phyloP scores from a whole-genome alignment of 1,139 yeast species.

The Scheffersomyces illinoinensis region DNA sequence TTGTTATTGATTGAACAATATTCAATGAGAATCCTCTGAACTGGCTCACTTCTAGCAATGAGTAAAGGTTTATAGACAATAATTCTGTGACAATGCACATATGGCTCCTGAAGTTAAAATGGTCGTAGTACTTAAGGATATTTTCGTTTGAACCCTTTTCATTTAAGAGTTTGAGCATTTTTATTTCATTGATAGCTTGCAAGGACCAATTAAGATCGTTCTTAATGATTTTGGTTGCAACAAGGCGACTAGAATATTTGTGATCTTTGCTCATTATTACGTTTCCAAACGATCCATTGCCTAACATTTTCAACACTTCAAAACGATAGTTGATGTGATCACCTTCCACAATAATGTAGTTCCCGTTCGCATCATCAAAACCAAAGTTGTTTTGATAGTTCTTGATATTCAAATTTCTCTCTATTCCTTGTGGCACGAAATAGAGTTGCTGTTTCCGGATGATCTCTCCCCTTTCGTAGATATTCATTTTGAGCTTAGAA shows the following conservation, averaged over 20 bases:
- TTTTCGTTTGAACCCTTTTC: slow-evolving; percentile 9
- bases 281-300: slow-evolving; percentile 84
- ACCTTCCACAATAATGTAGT: slow-evolving; percentile 54
- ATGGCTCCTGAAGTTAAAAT: slow-evolving; percentile 80
- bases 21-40: slow-evolving; percentile 62
- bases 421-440: slow-evolving; percentile 31
- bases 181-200: slow-evolving; percentile 80
- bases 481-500: slow-evolving; percentile 23
- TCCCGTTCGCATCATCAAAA: slow-evolving; percentile 70
- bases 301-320: slow-evolving; percentile 59
- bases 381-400: slow-evolving; percentile 58
- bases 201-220: slow-evolving; percentile 73
- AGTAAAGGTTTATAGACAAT: slow-evolving; percentile 66
- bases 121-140: slow-evolving; percentile 60
- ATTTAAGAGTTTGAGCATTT: slow-evolving; percentile 55
- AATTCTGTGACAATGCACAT: slow-evolving; percentile 80
- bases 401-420: slow-evolving; percentile 41
- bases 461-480: slow-evolving; percentile 57
- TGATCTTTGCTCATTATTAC: slow-evolving; percentile 75
- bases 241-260: slow-evolving; percentile 43
- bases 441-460: slow-evolving; percentile 40
- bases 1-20: slow-evolving; percentile 51
- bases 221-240: slow-evolving; percentile 77
- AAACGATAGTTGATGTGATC: slow-evolving; percentile 82
- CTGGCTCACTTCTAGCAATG: slow-evolving; percentile 59